phyloP scores from a whole-genome alignment of 129 eudicot genomes.

The Lactuca sativa region DNA sequence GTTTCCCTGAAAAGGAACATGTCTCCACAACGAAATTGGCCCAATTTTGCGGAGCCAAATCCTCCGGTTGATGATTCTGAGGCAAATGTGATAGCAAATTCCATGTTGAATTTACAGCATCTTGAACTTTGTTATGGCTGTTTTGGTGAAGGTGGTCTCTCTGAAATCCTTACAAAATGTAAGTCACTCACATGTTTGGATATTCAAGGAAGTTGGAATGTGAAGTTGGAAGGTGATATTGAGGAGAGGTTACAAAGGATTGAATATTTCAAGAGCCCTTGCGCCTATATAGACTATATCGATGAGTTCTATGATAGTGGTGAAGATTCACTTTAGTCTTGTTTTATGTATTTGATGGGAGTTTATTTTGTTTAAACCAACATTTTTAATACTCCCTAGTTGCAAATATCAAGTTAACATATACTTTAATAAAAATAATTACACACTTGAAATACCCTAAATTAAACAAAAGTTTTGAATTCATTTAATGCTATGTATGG shows the following conservation, averaged over 20 bases:
- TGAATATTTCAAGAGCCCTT: slow-evolving; percentile 7
- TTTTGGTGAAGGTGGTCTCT: slow-evolving; percentile 29
- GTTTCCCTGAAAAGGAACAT: slow-evolving; percentile 26
- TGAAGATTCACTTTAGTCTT: slow-evolving; percentile 8
- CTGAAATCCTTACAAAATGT: slow-evolving; percentile 22
- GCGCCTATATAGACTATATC: not conserved
- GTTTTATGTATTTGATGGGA: not conserved
- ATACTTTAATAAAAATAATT: too few species aligned
- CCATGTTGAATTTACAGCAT: slow-evolving; percentile 23
- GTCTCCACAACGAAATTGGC: not conserved
- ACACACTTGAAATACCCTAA: too few species aligned
- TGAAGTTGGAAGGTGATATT: slow-evolving; percentile 6
- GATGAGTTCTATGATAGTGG: slow-evolving; percentile 1
- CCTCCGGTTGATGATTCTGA: slow-evolving; percentile 5
- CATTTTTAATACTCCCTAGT: too few species aligned
- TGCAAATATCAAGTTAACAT: too few species aligned
- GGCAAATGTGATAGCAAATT: slow-evolving; percentile 25
- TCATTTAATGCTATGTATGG: too few species aligned
- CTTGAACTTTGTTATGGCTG: slow-evolving; percentile 29
- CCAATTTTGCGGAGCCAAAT: not conserved
- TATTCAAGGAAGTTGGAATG: slow-evolving; percentile 27
- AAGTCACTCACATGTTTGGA: slow-evolving; percentile 22
- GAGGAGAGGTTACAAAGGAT: slow-evolving; percentile 13
- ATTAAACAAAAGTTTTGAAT: too few species aligned
- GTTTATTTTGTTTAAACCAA: not conserved